These are phyloP conservation scores for Xylaria flabelliformis DNA, from an alignment of 495 filamentous ascomycete genomes.

Conservation along the genomic window DNA sequence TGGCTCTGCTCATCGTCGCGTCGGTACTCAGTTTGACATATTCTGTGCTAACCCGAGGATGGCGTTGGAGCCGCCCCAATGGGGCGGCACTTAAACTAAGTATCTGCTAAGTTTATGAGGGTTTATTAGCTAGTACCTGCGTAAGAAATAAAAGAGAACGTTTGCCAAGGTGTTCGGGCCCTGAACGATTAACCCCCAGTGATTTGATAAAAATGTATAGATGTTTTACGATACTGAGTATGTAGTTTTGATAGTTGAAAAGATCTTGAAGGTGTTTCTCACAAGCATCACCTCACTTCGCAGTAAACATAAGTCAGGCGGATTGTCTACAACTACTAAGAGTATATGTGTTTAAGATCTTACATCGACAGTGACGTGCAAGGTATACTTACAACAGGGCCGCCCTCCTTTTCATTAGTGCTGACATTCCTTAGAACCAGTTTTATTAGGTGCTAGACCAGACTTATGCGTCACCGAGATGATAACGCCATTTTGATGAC, in stretches of 20 bases:
- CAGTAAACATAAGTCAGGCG: background rate
- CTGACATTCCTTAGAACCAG: no score
- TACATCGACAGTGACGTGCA: background rate
- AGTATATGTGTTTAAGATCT: background rate
- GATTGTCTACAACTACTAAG: background rate
- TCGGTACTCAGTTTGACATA: background rate
- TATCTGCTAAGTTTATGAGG: background rate
- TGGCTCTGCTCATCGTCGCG: slow-evolving; percentile 3
- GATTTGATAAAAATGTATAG: background rate
- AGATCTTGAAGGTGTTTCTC: background rate
- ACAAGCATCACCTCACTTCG: background rate
- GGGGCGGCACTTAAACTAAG: background rate
- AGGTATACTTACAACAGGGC: background rate
- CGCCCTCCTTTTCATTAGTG: no score
- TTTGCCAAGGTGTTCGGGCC: background rate
- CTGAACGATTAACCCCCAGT: background rate
- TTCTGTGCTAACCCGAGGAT: background rate
- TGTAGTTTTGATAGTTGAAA: background rate
- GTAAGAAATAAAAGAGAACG: background rate
- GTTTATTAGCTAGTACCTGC: background rate
- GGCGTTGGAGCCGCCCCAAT: no score
- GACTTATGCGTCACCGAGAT: background rate
- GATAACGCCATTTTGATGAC: background rate
- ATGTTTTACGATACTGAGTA: background rate
- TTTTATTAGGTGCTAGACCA: no score